Evolutionary conservation across 768 basidiomycete species (phyloP), one percentile per base, ranked within the genome.

Genomic region (Sistotremastrum niveocremeum): DNA sequence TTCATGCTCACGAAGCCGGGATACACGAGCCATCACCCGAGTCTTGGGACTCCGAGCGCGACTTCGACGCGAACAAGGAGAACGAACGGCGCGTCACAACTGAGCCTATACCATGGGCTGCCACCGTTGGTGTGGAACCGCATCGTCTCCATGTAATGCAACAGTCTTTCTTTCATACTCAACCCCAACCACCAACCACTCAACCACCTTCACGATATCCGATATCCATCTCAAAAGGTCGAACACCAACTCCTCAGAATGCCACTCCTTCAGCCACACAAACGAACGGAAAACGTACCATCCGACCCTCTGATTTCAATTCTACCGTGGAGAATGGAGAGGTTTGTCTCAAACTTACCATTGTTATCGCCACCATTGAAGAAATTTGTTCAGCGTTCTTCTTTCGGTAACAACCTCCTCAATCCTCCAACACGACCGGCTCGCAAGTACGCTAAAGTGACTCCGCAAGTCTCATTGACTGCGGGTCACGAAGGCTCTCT

Each of bases 121-220:
- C 79, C 41, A 76, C 76, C 43, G 60, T 81, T 30, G 82, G 84
- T 4, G 68, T 91, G n/a, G 87, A 93, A 59, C 72, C 81, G 9
- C 85, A 87, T 60, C 82, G 80, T 63, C 78, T 91, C 72, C 84
- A 89, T 56, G 85, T 93, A 45, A 94, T 94, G 90, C 90, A 94
- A 56, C 79, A 84, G 0, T 82, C 84, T 34, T 64, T 94, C 44
- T 94, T 94, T 57, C 73, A 39, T 44, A 45, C 29, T 7, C 40
- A 5, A 20, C 52, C 7, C n/a, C 46, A n/a, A 46, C 49, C 42
- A 45, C 53, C 11, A 45, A 42, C 30, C 50, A 46, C 6, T 51
- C 51, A 44, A 54, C 49, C 34, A 49, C 46, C 7, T 46, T 47
- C 30, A 48, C 49, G 8, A 41, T 39, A 31, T 20, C 51, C 46